Percentiles rank a stretch among this genome's conserved stretches.
phyloP scores from a whole-genome alignment of 1,284 basidiomycete species.

The Sanghuangporus weigelae region DNA sequence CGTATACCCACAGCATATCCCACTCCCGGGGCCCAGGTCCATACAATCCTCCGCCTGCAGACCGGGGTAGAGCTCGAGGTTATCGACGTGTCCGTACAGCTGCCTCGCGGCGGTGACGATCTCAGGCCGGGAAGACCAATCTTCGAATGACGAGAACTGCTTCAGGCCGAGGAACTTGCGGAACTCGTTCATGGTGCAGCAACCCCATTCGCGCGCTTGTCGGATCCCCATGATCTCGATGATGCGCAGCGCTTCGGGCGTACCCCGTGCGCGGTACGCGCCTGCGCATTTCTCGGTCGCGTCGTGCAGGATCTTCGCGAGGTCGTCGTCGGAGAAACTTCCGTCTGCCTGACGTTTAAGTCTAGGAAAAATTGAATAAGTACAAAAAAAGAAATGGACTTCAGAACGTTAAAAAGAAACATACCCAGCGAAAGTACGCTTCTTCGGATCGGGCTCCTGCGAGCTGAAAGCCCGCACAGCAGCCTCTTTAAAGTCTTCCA shows the following conservation, averaged over 20 bases:
- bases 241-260: slow-evolving; percentile 34
- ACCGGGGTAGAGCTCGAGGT: slow-evolving; percentile 42
- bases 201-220: slow-evolving; percentile 36
- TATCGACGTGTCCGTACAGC: slow-evolving; percentile 48
- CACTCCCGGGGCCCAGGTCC: slow-evolving; percentile 41
- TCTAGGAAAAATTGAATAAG: slow-evolving; percentile 18
- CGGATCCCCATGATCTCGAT: slow-evolving; percentile 43
- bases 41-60: slow-evolving; percentile 44
- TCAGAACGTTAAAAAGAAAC: slow-evolving; percentile 13
- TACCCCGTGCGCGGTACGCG: slow-evolving; percentile 40
- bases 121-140: slow-evolving; percentile 50
- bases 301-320: slow-evolving; percentile 37
- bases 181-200: slow-evolving; percentile 54
- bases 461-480: slow-evolving; percentile 22
- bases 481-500: slow-evolving; percentile 26
- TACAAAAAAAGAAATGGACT: not conserved
- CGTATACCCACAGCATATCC: slow-evolving; percentile 45
- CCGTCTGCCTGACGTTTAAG: slow-evolving; percentile 29
- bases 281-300: slow-evolving; percentile 41
- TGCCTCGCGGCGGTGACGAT: slow-evolving; percentile 43
- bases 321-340: slow-evolving; percentile 37
- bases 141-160: slow-evolving; percentile 41
- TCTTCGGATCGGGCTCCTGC: slow-evolving; percentile 27
- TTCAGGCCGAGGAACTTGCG: slow-evolving; percentile 42
- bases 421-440: slow-evolving; percentile 33